Evolutionary conservation across 2,329 filamentous ascomycete species (phyloP).

Genomic region (Ascochyta viciae-villosae): DNA sequence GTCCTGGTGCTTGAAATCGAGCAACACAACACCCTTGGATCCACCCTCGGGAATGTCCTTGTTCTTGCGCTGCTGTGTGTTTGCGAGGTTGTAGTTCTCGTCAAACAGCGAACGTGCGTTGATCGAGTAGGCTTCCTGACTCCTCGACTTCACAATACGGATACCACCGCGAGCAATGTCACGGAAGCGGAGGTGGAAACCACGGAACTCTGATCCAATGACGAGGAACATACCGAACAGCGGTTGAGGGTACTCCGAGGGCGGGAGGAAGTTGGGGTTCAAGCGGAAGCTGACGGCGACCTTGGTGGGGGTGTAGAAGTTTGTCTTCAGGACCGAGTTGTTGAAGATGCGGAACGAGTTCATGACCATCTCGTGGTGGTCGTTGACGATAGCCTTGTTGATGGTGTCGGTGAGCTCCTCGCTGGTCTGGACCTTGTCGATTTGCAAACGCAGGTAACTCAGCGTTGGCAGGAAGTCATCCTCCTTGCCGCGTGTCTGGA

Average conservation of each 20-base stretch:
- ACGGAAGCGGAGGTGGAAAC: slow-evolving; percentile 96
- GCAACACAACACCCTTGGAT: slow-evolving; percentile 94
- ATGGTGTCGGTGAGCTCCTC: slow-evolving; percentile 50
- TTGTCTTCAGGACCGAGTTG: slow-evolving; percentile 90
- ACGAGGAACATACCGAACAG: slow-evolving; percentile 99
- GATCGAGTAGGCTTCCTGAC: slow-evolving; percentile 93
- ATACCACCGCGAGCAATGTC: slow-evolving; percentile 97
- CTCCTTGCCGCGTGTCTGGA: slow-evolving; percentile 68
- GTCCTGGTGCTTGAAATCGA: slow-evolving; percentile 93
- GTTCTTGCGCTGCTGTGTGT: slow-evolving; percentile 99
- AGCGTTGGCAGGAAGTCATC: slow-evolving; percentile 75
- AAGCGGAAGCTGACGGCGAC: slow-evolving; percentile 96
- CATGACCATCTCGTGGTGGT: slow-evolving; percentile 99
- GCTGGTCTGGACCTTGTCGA: slow-evolving; percentile 64
- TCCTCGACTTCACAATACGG: slow-evolving; percentile 97
- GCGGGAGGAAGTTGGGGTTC: slow-evolving; percentile 85
- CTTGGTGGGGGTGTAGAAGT: slow-evolving; percentile 97
- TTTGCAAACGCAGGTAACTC: slow-evolving; percentile 70
- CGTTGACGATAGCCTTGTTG: slow-evolving; percentile 64
- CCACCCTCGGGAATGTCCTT: slow-evolving; percentile 99
- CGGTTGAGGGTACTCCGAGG: slow-evolving; percentile 89
- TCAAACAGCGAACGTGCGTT: slow-evolving; percentile 97
- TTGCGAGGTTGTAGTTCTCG: slow-evolving; percentile 97
- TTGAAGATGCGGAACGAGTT: slow-evolving; percentile 97
- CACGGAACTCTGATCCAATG: slow-evolving; percentile 94